phyloP scores from a whole-genome alignment of 108 stramenopile genomes.

The Parietichytrium sp. region DNA sequence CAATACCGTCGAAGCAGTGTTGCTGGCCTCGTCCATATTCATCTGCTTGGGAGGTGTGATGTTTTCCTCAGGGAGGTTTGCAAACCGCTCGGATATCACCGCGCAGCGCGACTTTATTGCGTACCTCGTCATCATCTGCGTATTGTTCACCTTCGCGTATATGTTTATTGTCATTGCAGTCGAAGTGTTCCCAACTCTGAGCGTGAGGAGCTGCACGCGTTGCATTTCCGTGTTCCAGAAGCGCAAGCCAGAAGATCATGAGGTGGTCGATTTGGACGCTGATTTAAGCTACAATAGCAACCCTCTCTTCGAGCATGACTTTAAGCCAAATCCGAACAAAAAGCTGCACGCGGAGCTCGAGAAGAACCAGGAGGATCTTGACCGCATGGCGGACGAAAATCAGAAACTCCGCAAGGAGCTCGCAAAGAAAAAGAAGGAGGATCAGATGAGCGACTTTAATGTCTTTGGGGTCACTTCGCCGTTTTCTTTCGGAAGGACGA shows the following conservation, averaged over 20 bases:
- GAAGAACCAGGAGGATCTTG: neutral
- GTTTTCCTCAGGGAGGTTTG: too few species aligned
- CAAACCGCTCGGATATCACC: too few species aligned
- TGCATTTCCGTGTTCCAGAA: too few species aligned
- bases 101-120: too few species aligned
- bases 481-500: too few species aligned
- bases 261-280: neutral
- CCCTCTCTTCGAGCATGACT: neutral
- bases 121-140: too few species aligned
- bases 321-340: neutral
- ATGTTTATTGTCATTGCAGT: neutral
- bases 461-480: too few species aligned
- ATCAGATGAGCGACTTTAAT: neutral
- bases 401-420: neutral
- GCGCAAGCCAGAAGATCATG: neutral
- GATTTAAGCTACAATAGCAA: neutral
- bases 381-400: neutral
- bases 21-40: constrained; percentile 37
- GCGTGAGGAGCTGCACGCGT: too few species aligned
- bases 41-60: constrained; percentile 45
- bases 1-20: constrained; percentile 45
- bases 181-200: neutral
- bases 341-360: neutral
- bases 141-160: too few species aligned
- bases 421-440: neutral